phyloP scores from a whole-genome alignment of 768 basidiomycete species.

The Mycena galericulata region DNA sequence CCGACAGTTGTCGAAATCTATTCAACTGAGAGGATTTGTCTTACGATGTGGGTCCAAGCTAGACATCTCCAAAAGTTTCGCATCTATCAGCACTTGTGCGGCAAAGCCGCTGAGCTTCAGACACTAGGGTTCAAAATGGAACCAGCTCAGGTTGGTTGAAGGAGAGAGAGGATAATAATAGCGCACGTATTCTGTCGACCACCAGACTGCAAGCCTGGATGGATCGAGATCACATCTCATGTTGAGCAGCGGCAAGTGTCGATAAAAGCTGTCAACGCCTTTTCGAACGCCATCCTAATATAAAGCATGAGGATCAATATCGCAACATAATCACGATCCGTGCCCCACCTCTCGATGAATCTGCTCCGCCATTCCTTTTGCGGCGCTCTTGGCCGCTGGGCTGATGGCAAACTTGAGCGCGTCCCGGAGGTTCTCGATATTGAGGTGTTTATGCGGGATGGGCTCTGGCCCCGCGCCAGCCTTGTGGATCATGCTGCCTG shows the following conservation, averaged over 20 bases:
- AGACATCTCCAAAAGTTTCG: conserved; percentile 55
- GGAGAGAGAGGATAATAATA: not conserved
- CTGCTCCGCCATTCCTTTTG: conserved; percentile 59
- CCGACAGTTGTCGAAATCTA: not conserved
- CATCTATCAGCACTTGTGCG: conserved; percentile 62
- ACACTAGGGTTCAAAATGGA: too few relatives aligned
- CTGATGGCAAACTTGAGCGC: conserved; percentile 64
- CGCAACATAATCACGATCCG: not conserved
- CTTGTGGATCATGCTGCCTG: conserved; percentile 71
- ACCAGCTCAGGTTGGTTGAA: too few relatives aligned
- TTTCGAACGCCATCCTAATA: conserved; percentile 58
- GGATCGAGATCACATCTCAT: conserved; percentile 75
- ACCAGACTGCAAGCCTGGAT: conserved; percentile 66
- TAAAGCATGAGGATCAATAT: not conserved
- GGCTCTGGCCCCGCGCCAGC: conserved; percentile 73
- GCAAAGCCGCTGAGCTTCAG: conserved; percentile 66
- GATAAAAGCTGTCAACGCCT: conserved; percentile 69
- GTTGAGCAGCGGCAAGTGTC: conserved; percentile 68
- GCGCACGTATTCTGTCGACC: conserved; percentile 61
- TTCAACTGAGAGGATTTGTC: conserved; percentile 23
- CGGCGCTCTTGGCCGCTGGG: conserved; percentile 60
- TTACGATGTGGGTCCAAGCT: conserved; percentile 63
- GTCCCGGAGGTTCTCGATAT: conserved; percentile 60
- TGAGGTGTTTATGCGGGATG: conserved; percentile 65
- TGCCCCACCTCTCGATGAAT: conserved; percentile 62